A percentile compares a stretch with the other conserved stretches of the same genome.
Conservation (phyloP, 768 basidiomycete species). For the Phaffia tasmanica region DNA sequence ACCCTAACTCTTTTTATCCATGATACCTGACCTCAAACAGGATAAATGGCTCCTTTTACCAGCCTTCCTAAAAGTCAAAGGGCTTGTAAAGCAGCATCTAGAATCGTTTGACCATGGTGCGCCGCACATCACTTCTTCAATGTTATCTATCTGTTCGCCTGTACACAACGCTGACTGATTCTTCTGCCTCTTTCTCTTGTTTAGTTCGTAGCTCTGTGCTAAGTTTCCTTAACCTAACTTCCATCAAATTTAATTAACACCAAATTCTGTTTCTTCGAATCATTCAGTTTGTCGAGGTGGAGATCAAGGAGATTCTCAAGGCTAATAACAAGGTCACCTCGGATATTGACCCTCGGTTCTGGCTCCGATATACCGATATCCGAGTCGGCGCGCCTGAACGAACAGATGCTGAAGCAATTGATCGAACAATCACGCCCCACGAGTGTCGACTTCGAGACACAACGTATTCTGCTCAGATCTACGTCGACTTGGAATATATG, state of each 20-base stretch:
- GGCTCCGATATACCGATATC: slow-evolving; percentile 93
- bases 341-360: slow-evolving; percentile 87
- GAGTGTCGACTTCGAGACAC: slow-evolving; percentile 94
- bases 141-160: neutral
- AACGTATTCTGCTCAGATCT: slow-evolving; percentile 83
- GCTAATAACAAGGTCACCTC: slow-evolving; percentile 81
- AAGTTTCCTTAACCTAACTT: neutral
- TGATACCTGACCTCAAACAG: slow-evolving; percentile 40
- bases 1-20: neutral
- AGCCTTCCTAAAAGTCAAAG: slow-evolving; percentile 93
- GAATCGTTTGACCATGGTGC: slow-evolving; percentile 25
- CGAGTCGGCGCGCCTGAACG: slow-evolving; percentile 84
- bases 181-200: slow-evolving; percentile 83
- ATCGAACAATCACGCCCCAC: slow-evolving; percentile 81
- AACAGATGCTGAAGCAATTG: slow-evolving; percentile 65
- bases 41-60: slow-evolving; percentile 98
- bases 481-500: slow-evolving; percentile 89
- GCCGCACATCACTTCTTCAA: neutral
- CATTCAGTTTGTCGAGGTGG: slow-evolving; percentile 69
- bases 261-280: neutral
- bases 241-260: neutral
- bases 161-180: slow-evolving; percentile 31
- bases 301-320: slow-evolving; percentile 75
- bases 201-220: neutral
- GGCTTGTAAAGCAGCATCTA: slow-evolving; percentile 88